phyloP scores from a whole-genome alignment of 805 yeast species.

The Candida incommunis region DNA sequence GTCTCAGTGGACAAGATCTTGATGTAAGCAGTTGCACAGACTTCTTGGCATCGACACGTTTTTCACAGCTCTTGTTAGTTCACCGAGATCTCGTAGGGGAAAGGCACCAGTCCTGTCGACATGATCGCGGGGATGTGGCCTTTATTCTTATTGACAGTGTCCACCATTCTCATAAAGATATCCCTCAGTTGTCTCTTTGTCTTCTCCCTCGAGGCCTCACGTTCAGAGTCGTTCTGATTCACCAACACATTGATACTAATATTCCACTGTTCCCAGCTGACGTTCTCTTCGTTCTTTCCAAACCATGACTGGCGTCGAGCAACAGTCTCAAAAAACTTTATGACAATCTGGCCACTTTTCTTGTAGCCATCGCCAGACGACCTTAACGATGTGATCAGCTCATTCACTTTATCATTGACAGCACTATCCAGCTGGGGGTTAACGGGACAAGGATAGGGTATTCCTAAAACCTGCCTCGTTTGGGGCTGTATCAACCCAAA shows the following conservation, averaged over 20 bases:
- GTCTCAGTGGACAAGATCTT: too few relatives aligned
- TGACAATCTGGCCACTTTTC: background rate
- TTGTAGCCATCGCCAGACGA: background rate
- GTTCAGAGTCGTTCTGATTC: background rate
- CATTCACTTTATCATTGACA: background rate
- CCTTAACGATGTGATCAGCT: background rate
- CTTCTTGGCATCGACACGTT: too few relatives aligned
- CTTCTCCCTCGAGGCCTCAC: background rate
- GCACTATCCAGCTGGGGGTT: background rate
- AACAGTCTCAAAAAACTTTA: background rate
- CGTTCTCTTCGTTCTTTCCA: slow-evolving; percentile 1
- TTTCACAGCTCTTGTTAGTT: too few relatives aligned
- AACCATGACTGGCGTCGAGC: background rate
- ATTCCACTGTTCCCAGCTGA: background rate
- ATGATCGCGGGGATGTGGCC: background rate
- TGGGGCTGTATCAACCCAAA: background rate
- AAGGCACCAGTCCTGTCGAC: background rate
- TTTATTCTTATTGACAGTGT: background rate
- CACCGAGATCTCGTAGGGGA: background rate
- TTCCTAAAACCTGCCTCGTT: background rate
- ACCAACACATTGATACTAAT: background rate
- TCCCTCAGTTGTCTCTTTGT: background rate
- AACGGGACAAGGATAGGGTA: background rate
- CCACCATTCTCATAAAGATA: background rate
- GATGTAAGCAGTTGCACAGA: too few relatives aligned